A percentile compares a stretch with the other conserved stretches of the same genome.
phyloP scores from a whole-genome alignment of 2,329 filamentous ascomycete genomes.

The Nemania bipapillata region DNA sequence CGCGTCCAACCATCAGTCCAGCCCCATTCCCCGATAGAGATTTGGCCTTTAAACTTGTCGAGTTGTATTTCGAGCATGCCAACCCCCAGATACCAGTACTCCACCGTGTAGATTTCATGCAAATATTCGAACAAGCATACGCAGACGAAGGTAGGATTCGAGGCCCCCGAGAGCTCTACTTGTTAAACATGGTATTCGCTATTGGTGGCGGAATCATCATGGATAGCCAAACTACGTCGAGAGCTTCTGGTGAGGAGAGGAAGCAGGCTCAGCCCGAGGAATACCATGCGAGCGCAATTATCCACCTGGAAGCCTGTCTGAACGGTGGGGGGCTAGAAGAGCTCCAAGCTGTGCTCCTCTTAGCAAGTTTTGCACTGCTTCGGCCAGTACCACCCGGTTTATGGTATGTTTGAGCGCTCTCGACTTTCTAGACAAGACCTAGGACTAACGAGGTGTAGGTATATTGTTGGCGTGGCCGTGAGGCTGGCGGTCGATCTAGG shows the following conservation, averaged over 20 bases:
- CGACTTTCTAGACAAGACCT: not conserved
- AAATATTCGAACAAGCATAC: constrained; percentile 86
- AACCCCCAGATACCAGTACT: constrained; percentile 96
- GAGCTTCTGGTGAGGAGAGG: constrained; percentile 49
- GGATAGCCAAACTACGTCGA: constrained; percentile 62
- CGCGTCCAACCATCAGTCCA: constrained; percentile 84
- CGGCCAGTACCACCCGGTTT: constrained; percentile 91
- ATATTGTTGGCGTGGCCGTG: constrained; percentile 93
- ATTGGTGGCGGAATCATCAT: constrained; percentile 95
- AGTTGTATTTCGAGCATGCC: constrained; percentile 93
- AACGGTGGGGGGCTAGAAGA: constrained; percentile 92
- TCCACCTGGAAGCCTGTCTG: constrained; percentile 88
- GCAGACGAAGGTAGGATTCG: constrained; percentile 72
- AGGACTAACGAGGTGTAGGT: constrained; percentile 59
- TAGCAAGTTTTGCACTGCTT: constrained; percentile 90
- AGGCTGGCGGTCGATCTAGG: constrained; percentile 91
- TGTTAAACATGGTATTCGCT: constrained; percentile 96
- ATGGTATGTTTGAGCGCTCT: constrained; percentile 65
- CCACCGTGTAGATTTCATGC: constrained; percentile 88
- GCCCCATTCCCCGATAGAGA: constrained; percentile 84
- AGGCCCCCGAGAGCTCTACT: constrained; percentile 85
- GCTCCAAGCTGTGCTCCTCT: constrained; percentile 87
- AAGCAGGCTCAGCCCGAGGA: constrained; percentile 83
- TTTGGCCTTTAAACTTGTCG: constrained; percentile 76
- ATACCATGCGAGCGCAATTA: constrained; percentile 93